Conservation (phyloP, 202 grass and related monocot genomes). For the Sporobolus alterniflorus region DNA sequence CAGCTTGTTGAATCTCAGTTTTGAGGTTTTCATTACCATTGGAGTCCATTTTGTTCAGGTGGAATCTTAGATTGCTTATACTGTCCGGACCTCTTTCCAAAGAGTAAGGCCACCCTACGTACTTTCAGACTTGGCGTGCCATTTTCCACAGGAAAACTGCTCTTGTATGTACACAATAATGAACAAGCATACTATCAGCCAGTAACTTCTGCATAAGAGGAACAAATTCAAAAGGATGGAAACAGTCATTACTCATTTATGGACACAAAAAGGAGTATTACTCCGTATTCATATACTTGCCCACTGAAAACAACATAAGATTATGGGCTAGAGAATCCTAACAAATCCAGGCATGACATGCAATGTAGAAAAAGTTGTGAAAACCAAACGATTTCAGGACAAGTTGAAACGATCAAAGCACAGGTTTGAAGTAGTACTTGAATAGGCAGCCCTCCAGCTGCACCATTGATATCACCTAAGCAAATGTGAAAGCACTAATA, state of each 20-base stretch:
- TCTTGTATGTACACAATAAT: background rate
- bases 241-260: background rate
- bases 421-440: conserved; percentile 11
- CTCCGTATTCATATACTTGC: background rate
- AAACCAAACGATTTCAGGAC: background rate
- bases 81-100: background rate
- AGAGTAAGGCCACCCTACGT: background rate
- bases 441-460: background rate
- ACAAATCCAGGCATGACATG: background rate
- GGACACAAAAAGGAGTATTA: background rate
- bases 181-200: conserved; percentile 9
- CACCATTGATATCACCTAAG: background rate
- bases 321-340: no score
- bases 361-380: background rate
- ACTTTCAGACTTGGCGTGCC: background rate
- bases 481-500: background rate
- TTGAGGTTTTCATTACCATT: conserved; percentile 48
- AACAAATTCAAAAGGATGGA: conserved; percentile 13
- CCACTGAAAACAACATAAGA: background rate
- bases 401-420: background rate
- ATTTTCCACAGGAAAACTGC: conserved; percentile 6
- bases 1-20: conserved; percentile 44
- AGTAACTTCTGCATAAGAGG: conserved; percentile 39
- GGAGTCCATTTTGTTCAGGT: conserved; percentile 52
- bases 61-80: conserved; percentile 4